Evolutionary conservation across 108 stramenopile genomes (phyloP), one percentile per base, ranked within the genome.

Genomic region (Mayamaea pseudoterrestris): DNA sequence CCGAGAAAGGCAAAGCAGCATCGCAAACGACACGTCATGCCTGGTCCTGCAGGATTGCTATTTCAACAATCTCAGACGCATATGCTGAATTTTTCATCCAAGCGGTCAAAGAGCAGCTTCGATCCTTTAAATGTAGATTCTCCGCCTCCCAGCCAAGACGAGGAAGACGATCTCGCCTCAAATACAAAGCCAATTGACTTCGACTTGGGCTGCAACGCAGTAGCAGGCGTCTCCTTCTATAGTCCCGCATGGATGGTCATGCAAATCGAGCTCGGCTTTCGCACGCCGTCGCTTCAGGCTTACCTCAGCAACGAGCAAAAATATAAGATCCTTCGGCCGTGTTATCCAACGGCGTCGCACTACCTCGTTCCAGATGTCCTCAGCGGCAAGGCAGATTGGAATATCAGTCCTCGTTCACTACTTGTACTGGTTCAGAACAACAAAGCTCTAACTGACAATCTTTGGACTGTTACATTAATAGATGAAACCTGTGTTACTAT

Each of bases 21-120:
- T 44, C 72, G 72, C 24, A 68, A 68, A 35, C 62, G 72, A 27
- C 66, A 64, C 55, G 50, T 59, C 1, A 61, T 63, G 3, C 64
- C 64, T 1, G 72, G 72, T 2, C 72, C 72, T 0, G 54, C 53
- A 23, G 72, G 72, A 27, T 35, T 63, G 7, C 64, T 61, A 66
- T 74, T 63, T 52, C 60, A 60, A 49, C 45, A 13, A 31, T 44
- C 28, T 26, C 47, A 57, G 2, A 43, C 57, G n/a, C n/a, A n/a
- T n/a, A n/a, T n/a, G n/a, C n/a, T n/a, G n/a, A n/a, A n/a, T n/a
- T n/a, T n/a, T n/a, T n/a, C n/a, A n/a, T n/a, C n/a, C n/a, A n/a
- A n/a, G n/a, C n/a, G n/a, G n/a, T n/a, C n/a, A n/a, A n/a, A n/a
- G n/a, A 39, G 36, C 41, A 9, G 12, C 41, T 18, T 36, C 6